Evolutionary conservation across 495 filamentous ascomycete genomes (phyloP), one percentile per base, ranked within the genome.

Genomic region (Haplographium delicatum): DNA sequence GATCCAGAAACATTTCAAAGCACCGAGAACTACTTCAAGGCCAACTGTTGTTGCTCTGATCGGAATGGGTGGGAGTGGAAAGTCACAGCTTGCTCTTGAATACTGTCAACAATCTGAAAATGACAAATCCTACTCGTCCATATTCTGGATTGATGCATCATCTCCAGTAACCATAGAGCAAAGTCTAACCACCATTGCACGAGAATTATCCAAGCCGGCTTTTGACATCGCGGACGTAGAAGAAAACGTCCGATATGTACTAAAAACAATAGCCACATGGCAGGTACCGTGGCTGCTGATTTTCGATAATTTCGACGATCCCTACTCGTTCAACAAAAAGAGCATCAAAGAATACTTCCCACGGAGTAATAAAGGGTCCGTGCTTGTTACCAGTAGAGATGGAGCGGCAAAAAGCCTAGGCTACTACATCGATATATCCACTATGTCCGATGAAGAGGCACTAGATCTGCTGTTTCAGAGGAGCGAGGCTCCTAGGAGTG

Each of bases 261-360:
- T 25, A 26, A 50, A 58, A 20, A 47, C 28, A 9, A 41, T 62
- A 30, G 27, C 42, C 20, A 47, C 15, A 13, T 57, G 53, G 56
- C 19, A 45, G 16, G 23, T 23, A 10, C 38, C 24, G 19, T 65
- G 62, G 62, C 43, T 66, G 41, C 28, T 66, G 6, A 41, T 66
- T 19, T 69, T 60, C 47, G 66, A 69, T 46, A 69, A 69, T 47
- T 66, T 60, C 38, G 65, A 67, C 46, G 35, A 60, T 38, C 66
- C 59, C 23, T 51, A 48, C 23, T 34, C 41, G 5, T 65, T 62
- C 40, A 25, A n/a, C n/a, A 13, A 19, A n/a, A 57, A 47, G 22
- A 57, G 46, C 39, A 43, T 63, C 6, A 47, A 51, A 41, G 39
- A 56, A 13, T 63, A 54, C 50, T 44, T 61, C 46, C 58, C 58